Conservation (phyloP, 306 rosid genomes). For the Lithocarpus polystachyus region DNA sequence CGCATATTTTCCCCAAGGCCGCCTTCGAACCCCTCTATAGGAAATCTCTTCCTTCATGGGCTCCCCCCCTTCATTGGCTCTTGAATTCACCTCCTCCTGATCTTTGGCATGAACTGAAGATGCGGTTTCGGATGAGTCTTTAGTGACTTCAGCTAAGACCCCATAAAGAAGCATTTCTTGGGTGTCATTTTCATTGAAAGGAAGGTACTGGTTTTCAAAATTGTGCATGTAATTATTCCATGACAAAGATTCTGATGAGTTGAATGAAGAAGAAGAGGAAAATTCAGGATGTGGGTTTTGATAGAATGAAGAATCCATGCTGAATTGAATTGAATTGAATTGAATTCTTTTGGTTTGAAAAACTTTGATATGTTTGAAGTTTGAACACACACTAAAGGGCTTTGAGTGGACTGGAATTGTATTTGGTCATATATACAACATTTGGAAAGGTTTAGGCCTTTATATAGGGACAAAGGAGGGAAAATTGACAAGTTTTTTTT, state of each 20-base stretch:
- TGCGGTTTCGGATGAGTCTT: background rate
- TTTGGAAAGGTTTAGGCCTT: background rate
- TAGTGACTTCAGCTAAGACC: slow-evolving; percentile 25
- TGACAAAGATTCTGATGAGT: slow-evolving; percentile 17
- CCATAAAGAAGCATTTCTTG: slow-evolving; percentile 59
- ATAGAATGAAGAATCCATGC: slow-evolving; percentile 19
- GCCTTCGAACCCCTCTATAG: slow-evolving; percentile 55
- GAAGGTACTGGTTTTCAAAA: slow-evolving; percentile 25
- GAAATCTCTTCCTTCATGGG: slow-evolving; percentile 8
- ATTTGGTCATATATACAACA: background rate
- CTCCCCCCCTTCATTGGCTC: background rate
- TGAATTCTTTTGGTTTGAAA: background rate
- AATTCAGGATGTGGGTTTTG: slow-evolving; percentile 21
- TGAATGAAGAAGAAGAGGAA: slow-evolving; percentile 18
- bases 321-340: no score
- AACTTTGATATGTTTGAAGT: background rate
- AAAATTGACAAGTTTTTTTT: background rate
- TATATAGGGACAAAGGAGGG: background rate
- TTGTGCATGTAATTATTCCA: background rate
- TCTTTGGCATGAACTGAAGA: background rate
- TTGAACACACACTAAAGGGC: background rate
- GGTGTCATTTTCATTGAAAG: slow-evolving; percentile 60
- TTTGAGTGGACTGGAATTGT: background rate
- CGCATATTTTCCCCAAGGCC: slow-evolving; percentile 75
- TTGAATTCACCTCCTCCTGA: slow-evolving; percentile 36